These are phyloP conservation scores for Drechslera avenae DNA, from an alignment of 2,329 filamentous ascomycete species.

Conservation along the genomic window DNA sequence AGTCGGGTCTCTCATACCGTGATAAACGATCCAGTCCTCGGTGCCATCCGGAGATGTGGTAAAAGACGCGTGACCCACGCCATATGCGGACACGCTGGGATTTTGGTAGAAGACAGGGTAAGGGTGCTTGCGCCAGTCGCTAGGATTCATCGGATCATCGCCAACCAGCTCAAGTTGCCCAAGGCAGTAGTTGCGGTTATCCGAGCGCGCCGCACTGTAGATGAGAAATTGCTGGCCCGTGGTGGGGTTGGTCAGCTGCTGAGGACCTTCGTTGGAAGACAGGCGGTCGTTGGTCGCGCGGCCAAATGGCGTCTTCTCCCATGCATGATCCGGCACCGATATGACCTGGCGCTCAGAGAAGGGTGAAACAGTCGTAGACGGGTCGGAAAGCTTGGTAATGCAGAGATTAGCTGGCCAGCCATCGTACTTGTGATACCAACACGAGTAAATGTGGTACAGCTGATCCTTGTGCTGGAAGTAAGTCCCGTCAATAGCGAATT, in stretches of 20 bases:
- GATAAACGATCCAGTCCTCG: slow-evolving; percentile 60
- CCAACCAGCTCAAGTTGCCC: slow-evolving; percentile 58
- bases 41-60: slow-evolving; percentile 54
- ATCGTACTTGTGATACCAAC: slow-evolving; percentile 52
- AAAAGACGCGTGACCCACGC: slow-evolving; percentile 59
- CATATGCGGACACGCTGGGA: slow-evolving; percentile 51
- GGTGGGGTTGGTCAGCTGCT: slow-evolving; percentile 55
- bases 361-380: slow-evolving; percentile 54
- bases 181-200: slow-evolving; percentile 60
- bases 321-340: slow-evolving; percentile 54
- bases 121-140: slow-evolving; percentile 56
- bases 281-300: slow-evolving; percentile 54
- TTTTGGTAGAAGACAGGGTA: slow-evolving; percentile 57
- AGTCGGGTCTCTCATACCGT: slow-evolving; percentile 57
- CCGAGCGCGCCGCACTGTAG: slow-evolving; percentile 56
- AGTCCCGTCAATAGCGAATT: slow-evolving; percentile 61
- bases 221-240: slow-evolving; percentile 58
- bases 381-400: slow-evolving; percentile 57
- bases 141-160: slow-evolving; percentile 55
- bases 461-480: slow-evolving; percentile 53
- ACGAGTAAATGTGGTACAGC: slow-evolving; percentile 50
- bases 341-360: slow-evolving; percentile 56
- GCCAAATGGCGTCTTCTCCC: slow-evolving; percentile 59
- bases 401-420: slow-evolving; percentile 60
- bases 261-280: slow-evolving; percentile 57